Base-by-base conservation (phyloP, 148 eudicot species). In the Linanthus parryae region DNA sequence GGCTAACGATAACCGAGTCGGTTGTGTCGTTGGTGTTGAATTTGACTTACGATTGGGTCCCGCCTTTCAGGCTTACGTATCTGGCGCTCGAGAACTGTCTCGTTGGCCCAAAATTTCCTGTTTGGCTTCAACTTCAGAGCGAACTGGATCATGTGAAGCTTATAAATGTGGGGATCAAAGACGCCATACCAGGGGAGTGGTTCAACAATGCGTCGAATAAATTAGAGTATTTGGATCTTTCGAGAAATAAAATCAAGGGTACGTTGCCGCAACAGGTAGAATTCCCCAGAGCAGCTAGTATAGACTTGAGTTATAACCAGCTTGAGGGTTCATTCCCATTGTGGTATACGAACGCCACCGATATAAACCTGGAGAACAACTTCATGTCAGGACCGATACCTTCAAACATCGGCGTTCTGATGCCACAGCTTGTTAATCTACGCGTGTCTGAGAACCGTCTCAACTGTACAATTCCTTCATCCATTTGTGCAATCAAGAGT, bases 61-160 rank as follows among this genome's bases (percentile, higher is more conserved):
- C 69, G 57, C 58, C 63, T 1, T 65, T 65, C 15, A 48, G 34
- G 14, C 52, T 65, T 9, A 51, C 2, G 1, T 50, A 26, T 41
- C 15, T 65, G 19, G 13, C 25, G 2, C 31, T 58, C 11, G 40
- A 42, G 16, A 31, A 38, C 5, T 58, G 69, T 46, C 27, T 49
- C 19, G n/a, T 65, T 17, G 69, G 69, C 5, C 63, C 69, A 31
- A 44, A 19, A 12, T 65, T 65, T 22, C 69, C 69, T 3, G 13
- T 28, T 1, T 65, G 50, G 57, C 57, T 65, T 8, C 26, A 8
- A 13, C 51, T 49, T 14, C 69, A 65, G 26, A 57, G 3, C 14
- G 52, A 26, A 16, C 17, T 57, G 15, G 34, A 11, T 11, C 21
- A 38, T 17, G 1, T 57, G 10, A 23, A 41, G 1, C 52, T 65